A percentile compares a stretch with the other conserved stretches of the same genome.
phyloP scores from a whole-genome alignment of 2,329 filamentous ascomycete species.

The Stemphylium lycopersici region DNA sequence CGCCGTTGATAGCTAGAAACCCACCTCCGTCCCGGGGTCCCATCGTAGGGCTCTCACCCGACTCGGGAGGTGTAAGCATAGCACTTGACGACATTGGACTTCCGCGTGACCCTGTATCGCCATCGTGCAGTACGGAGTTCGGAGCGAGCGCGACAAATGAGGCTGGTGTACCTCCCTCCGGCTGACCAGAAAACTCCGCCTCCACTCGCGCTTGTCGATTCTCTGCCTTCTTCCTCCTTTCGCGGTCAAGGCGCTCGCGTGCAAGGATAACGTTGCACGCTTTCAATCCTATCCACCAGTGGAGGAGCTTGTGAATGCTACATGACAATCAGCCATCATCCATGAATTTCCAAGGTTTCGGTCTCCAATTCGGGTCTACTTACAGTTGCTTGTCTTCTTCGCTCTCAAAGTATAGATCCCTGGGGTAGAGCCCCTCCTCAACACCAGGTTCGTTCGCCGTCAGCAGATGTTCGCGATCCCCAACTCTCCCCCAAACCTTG shows the following conservation, averaged over 20 bases:
- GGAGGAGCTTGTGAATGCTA: constrained; percentile 44
- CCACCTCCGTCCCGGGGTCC: constrained; percentile 24
- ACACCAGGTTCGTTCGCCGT: constrained; percentile 41
- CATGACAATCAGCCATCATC: constrained; percentile 14
- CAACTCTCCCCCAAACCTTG: constrained; percentile 41
- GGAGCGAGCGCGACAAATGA: constrained; percentile 40
- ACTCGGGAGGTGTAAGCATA: constrained; percentile 40
- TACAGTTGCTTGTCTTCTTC: constrained; percentile 41
- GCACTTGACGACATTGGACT: constrained; percentile 35
- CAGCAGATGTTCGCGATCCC: constrained; percentile 42
- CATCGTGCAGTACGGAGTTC: constrained; percentile 31
- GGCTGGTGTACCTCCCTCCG: constrained; percentile 30
- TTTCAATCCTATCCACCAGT: constrained; percentile 48
- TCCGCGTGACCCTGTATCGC: constrained; percentile 35
- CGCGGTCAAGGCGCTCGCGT: constrained; percentile 43
- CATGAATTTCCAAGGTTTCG: not conserved
- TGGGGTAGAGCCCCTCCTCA: constrained; percentile 40
- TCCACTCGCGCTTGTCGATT: constrained; percentile 38
- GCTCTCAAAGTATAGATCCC: constrained; percentile 41
- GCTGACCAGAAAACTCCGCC: constrained; percentile 30
- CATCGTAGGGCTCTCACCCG: constrained; percentile 35
- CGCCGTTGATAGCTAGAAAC: constrained; percentile 18
- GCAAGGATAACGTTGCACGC: constrained; percentile 47
- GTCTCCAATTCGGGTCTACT: constrained; percentile 10
- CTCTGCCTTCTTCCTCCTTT: constrained; percentile 45